A percentile compares a stretch with the other conserved stretches of the same genome.
phyloP scores from a whole-genome alignment of 1,139 yeast species.

The Williopsis jadinii region DNA sequence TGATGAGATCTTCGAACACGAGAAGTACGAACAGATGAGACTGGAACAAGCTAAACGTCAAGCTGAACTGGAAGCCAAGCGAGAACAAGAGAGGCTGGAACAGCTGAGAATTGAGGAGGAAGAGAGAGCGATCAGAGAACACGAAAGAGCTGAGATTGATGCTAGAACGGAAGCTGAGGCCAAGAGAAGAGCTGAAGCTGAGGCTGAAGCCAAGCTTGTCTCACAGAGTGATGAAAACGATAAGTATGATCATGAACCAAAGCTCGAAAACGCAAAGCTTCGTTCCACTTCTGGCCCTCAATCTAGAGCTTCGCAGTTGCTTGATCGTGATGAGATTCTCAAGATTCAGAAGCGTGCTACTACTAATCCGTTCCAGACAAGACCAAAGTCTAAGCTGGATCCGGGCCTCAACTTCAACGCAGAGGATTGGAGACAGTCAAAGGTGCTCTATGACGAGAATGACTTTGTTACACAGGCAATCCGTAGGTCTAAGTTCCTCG shows the following conservation, averaged over 20 bases:
- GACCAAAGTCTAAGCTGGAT: conserved; percentile 69
- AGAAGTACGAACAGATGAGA: conserved; percentile 51
- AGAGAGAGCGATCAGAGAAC: conserved; percentile 22
- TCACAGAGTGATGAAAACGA: conserved; percentile 11
- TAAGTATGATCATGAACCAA: conserved; percentile 9
- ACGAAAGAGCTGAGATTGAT: conserved; percentile 20
- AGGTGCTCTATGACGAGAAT: conserved; percentile 16
- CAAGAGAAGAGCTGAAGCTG: conserved; percentile 12
- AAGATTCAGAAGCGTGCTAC: conserved; percentile 30
- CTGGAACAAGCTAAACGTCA: conserved; percentile 41
- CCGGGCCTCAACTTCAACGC: conserved; percentile 36
- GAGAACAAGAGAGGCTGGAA: conserved; percentile 30
- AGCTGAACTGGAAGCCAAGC: conserved; percentile 35
- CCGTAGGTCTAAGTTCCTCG: conserved; percentile 34
- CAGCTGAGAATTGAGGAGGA: conserved; percentile 34
- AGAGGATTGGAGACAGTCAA: conserved; percentile 18
- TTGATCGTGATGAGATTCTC: conserved; percentile 18
- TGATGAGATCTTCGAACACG: conserved; percentile 66
- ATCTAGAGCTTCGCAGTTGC: conserved; percentile 19
- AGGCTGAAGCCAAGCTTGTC: conserved; percentile 3
- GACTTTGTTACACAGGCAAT: conserved; percentile 26
- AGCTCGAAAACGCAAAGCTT: conserved; percentile 15
- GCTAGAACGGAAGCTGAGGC: conserved; percentile 7
- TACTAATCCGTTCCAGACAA: conserved; percentile 33
- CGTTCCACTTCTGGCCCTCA: conserved; percentile 33